These are phyloP conservation scores for Akanthomyces dipterigenus DNA, from an alignment of 2,329 filamentous ascomycete species.

Conservation along the genomic window DNA sequence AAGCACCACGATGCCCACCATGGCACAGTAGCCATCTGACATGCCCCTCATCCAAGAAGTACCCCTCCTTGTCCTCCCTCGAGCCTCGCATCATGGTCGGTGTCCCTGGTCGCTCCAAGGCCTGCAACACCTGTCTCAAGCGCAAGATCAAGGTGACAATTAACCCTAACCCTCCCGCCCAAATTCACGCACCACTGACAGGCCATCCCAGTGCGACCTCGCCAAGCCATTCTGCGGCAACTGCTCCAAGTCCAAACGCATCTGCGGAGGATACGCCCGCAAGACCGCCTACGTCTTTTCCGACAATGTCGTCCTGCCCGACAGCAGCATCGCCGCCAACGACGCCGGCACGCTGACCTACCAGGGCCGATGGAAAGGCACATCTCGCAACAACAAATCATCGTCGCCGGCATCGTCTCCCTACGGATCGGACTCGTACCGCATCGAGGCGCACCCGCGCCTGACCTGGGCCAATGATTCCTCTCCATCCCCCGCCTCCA, in stretches of 20 bases:
- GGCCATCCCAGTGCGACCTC: slow-evolving; percentile 11
- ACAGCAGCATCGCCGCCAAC: not conserved
- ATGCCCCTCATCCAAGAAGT: not conserved
- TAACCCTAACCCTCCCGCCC: too few relatives aligned
- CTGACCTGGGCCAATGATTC: not conserved
- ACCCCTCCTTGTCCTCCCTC: too few relatives aligned
- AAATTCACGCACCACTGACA: not conserved
- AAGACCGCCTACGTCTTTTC: slow-evolving; percentile 13
- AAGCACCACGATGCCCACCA: not conserved
- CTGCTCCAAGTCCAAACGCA: slow-evolving; percentile 13
- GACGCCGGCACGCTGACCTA: slow-evolving; percentile 1
- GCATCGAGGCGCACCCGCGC: not conserved
- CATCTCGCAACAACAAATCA: not conserved
- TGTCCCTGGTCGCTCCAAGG: slow-evolving; percentile 7
- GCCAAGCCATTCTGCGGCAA: slow-evolving; percentile 11
- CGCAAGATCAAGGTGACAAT: slow-evolving; percentile 9
- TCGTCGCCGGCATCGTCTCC: not conserved
- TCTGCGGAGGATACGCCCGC: slow-evolving; percentile 11
- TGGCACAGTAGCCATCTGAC: not conserved
- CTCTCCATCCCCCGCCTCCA: not conserved
- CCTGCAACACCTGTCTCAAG: slow-evolving; percentile 11
- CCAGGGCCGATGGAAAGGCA: slow-evolving; percentile 8
- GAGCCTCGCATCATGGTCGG: not conserved
- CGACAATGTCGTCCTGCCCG: slow-evolving; percentile 6
- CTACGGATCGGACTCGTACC: not conserved